Evolutionary conservation across 257 asterid genomes (phyloP).

Genomic region (Ballota nigra): DNA sequence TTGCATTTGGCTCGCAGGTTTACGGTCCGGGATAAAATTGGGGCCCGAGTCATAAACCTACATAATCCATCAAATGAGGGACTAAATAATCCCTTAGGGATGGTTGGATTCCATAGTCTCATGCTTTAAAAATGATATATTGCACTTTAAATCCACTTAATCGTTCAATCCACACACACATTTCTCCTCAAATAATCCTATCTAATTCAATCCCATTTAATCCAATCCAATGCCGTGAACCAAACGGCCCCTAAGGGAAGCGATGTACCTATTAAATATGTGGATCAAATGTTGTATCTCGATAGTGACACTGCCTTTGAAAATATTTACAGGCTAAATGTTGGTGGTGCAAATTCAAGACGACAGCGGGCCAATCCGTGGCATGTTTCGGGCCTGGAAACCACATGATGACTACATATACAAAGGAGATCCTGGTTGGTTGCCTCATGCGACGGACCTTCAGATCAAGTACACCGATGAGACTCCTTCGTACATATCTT

Average conservation of each 20-base stretch:
- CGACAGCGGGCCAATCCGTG: constrained; percentile 32
- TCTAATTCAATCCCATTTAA: constrained; percentile 10
- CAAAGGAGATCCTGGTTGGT: background rate
- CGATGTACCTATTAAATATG: background rate
- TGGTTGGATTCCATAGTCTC: too few relatives aligned
- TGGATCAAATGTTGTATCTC: background rate
- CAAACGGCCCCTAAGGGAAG: background rate
- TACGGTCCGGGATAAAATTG: too few relatives aligned
- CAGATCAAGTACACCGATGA: constrained; percentile 12
- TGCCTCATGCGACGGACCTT: background rate
- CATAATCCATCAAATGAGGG: too few relatives aligned
- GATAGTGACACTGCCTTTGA: constrained; percentile 33
- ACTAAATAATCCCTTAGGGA: too few relatives aligned
- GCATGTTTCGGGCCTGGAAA: constrained; percentile 58
- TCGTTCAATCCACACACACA: too few relatives aligned
- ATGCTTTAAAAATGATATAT: too few relatives aligned
- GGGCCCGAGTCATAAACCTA: too few relatives aligned
- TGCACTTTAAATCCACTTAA: too few relatives aligned
- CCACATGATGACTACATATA: background rate
- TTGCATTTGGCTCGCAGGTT: too few relatives aligned
- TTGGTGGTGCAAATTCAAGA: constrained; percentile 21
- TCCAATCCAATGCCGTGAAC: constrained; percentile 34
- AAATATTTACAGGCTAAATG: constrained; percentile 48
- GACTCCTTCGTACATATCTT: constrained; percentile 20
- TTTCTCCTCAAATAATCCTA: too few relatives aligned